These are phyloP conservation scores for Piromyces finnis DNA, from an alignment of 192 early-diverging fungal genomes.

Conservation along the genomic window DNA sequence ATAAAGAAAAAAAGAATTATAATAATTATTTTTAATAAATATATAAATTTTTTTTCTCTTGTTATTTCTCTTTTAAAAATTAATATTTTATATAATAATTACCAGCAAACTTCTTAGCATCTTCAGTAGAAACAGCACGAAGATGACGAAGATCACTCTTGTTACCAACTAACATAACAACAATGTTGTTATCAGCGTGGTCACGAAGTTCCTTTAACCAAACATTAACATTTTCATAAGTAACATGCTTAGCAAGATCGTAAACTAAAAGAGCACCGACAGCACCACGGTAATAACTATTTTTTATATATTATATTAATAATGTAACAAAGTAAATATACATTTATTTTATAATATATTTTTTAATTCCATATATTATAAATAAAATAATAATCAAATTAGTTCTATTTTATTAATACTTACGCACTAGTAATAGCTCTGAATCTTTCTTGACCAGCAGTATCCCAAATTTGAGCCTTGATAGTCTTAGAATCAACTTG, in stretches of 20 bases:
- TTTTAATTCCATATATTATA: background rate
- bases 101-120: conserved; percentile 93
- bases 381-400: too few species aligned
- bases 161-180: conserved; percentile 98
- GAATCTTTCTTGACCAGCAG: conserved; percentile 59
- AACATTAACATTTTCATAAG: conserved; percentile 88
- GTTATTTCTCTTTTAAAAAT: too few species aligned
- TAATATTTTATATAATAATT: conserved; percentile 3
- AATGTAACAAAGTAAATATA: conserved; percentile 1
- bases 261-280: conserved; percentile 93
- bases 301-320: background rate
- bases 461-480: conserved; percentile 99
- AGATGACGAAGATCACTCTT: conserved; percentile 96
- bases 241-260: conserved; percentile 89
- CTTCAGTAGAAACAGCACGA: conserved; percentile 89
- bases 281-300: conserved; percentile 87
- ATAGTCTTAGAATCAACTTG: conserved; percentile 94
- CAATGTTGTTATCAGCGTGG: conserved; percentile 94
- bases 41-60: too few species aligned
- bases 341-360: background rate
- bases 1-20: too few species aligned
- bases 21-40: too few species aligned
- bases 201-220: conserved; percentile 98
- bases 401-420: background rate
- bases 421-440: conserved; percentile 34